Conservation (phyloP, 2,329 filamentous ascomycete species). For the Penicillium sp. region DNA sequence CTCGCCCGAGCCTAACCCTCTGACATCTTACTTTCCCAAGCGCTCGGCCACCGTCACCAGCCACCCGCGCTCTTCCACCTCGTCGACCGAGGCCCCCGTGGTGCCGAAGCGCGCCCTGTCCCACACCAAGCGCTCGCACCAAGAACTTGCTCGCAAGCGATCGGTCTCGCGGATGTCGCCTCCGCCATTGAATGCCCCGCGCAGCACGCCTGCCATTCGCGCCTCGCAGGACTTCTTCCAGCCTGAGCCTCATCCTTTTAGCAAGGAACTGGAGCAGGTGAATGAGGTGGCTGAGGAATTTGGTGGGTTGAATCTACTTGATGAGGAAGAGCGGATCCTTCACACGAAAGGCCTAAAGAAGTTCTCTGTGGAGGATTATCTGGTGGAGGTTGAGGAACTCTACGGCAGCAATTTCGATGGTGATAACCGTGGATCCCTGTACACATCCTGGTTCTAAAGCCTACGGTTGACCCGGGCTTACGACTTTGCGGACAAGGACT, state of each 20-base stretch:
- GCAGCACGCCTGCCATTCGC: slow-evolving; percentile 35
- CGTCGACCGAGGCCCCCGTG: slow-evolving; percentile 58
- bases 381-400: slow-evolving; percentile 74
- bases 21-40: slow-evolving; percentile 66
- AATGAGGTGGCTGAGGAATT: slow-evolving; percentile 93
- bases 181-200: slow-evolving; percentile 41
- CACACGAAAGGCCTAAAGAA: slow-evolving; percentile 68
- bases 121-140: slow-evolving; percentile 85
- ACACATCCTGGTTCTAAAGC: slow-evolving; percentile 37
- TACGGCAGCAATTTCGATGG: slow-evolving; percentile 62
- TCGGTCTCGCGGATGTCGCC: slow-evolving; percentile 58
- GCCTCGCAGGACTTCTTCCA: slow-evolving; percentile 41
- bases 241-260: slow-evolving; percentile 68
- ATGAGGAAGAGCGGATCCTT: slow-evolving; percentile 75
- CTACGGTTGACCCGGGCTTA: slow-evolving; percentile 23
- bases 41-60: slow-evolving; percentile 66
- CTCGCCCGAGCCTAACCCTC: slow-evolving; percentile 54
- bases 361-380: slow-evolving; percentile 79
- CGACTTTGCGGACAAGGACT: slow-evolving; percentile 24
- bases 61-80: slow-evolving; percentile 51
- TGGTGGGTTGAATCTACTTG: slow-evolving; percentile 61
- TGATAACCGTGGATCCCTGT: slow-evolving; percentile 39
- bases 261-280: slow-evolving; percentile 85
- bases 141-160: slow-evolving; percentile 69
- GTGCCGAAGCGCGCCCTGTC: slow-evolving; percentile 79